Percentiles rank a stretch among this genome's conserved stretches.
These are phyloP conservation scores for Globisporangium orthogonon DNA, from an alignment of 352 stramenopile species.

Conservation along the genomic window DNA sequence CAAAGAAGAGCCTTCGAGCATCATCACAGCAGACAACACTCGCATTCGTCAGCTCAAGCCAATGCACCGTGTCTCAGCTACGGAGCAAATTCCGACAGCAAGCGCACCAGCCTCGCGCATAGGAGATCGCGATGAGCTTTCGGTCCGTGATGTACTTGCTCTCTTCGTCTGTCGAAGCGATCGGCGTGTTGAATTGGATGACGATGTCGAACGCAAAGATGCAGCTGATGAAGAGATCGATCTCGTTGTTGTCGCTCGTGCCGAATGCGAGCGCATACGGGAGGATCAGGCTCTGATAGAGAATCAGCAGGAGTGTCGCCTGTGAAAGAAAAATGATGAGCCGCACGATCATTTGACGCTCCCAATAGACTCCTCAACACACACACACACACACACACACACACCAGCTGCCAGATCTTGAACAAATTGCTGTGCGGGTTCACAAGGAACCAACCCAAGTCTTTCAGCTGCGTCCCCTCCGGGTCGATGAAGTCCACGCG, in stretches of 20 bases:
- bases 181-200: constrained; percentile 71
- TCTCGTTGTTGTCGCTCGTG: constrained; percentile 30
- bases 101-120: constrained; percentile 54
- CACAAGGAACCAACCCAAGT: constrained; percentile 47
- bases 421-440: constrained; percentile 61
- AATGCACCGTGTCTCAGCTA: too few relatives aligned
- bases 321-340: constrained; percentile 8
- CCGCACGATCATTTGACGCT: too few relatives aligned
- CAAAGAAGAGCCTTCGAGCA: constrained; percentile 59
- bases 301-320: constrained; percentile 62
- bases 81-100: neutral
- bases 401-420: constrained; percentile 74
- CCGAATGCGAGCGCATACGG: constrained; percentile 62
- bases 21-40: neutral
- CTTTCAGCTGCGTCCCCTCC: constrained; percentile 26
- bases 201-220: constrained; percentile 68
- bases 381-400: constrained; percentile 2
- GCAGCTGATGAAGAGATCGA: constrained; percentile 56
- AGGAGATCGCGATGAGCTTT: constrained; percentile 39
- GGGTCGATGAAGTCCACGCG: constrained; percentile 37
- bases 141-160: constrained; percentile 61
- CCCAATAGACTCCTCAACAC: too few relatives aligned
- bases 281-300: constrained; percentile 74
- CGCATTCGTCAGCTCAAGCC: neutral
- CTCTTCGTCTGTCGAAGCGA: constrained; percentile 31